Conservation (phyloP, 2,329 filamentous ascomycete genomes). For the Xylariomycetidae sp. region DNA sequence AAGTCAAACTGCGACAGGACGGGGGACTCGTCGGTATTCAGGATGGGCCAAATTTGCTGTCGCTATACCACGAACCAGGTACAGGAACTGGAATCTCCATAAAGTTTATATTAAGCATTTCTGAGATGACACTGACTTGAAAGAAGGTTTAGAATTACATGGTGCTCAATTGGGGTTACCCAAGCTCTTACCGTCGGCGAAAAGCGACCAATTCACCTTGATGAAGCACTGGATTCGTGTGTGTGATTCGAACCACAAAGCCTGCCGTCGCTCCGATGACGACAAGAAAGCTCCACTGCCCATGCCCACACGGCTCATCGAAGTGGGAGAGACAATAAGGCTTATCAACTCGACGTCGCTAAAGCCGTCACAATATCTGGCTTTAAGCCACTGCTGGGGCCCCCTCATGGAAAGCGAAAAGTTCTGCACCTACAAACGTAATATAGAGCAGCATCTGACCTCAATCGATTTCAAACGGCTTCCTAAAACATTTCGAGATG, state of each 20-base stretch:
- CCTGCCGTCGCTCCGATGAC: not conserved
- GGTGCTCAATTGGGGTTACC: constrained; percentile 5
- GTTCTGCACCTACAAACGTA: constrained; percentile 2
- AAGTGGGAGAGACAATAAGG: constrained; percentile 1
- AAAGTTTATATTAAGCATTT: not conserved
- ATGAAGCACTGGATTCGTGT: constrained; percentile 5
- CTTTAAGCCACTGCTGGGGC: constrained; percentile 10
- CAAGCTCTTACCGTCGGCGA: constrained; percentile 3
- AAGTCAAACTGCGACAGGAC: constrained; percentile 42
- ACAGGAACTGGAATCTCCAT: not conserved
- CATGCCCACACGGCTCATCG: constrained; percentile 8
- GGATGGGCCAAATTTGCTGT: constrained; percentile 6
- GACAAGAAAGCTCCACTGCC: not conserved
- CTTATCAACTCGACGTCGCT: constrained; percentile 1
- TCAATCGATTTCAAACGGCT: constrained; percentile 3
- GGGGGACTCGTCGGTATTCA: constrained; percentile 40
- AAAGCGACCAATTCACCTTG: constrained; percentile 3
- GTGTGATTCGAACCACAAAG: constrained; percentile 2
- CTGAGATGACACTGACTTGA: no score
- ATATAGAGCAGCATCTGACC: not conserved
- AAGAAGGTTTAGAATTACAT: not conserved
- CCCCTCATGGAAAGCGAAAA: not conserved
- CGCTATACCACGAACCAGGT: constrained; percentile 6
- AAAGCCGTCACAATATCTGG: constrained; percentile 2
- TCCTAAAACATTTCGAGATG: constrained; percentile 6